A percentile compares a stretch with the other conserved stretches of the same genome.
phyloP scores from a whole-genome alignment of 2,329 filamentous ascomycete species.

The Fusarium aywerte region DNA sequence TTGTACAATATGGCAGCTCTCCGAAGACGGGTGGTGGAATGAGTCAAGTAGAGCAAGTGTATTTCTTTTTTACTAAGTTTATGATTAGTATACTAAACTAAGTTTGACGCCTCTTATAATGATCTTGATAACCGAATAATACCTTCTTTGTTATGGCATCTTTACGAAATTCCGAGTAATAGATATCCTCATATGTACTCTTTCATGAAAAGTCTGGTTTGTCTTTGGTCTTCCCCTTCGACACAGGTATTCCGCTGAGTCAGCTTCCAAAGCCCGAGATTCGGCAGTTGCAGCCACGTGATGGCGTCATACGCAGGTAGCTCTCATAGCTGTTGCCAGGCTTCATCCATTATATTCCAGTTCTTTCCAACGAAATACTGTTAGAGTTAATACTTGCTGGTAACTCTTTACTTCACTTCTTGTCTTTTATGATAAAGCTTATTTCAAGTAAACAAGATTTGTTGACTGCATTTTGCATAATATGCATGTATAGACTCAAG shows the following conservation, averaged over 20 bases:
- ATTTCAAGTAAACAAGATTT: neutral
- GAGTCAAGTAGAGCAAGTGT: neutral
- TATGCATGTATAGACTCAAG: slow-evolving; percentile 6
- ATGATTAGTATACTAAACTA: neutral
- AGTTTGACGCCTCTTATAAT: neutral
- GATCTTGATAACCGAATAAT: neutral
- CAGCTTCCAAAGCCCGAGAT: slow-evolving; percentile 2
- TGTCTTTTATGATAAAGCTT: neutral
- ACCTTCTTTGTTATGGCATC: neutral
- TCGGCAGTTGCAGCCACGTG: slow-evolving; percentile 20
- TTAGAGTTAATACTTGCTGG: slow-evolving; percentile 1
- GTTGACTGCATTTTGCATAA: neutral
- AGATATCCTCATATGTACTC: neutral
- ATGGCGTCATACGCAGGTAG: slow-evolving; percentile 32
- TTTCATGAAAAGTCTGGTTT: neutral
- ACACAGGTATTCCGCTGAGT: slow-evolving; percentile 11
- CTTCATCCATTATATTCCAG: slow-evolving; percentile 15
- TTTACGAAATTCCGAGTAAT: slow-evolving; percentile 10
- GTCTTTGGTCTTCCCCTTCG: neutral
- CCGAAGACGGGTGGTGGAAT: neutral
- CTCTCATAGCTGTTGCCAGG: slow-evolving; percentile 9
- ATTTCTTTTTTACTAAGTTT: neutral
- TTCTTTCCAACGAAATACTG: neutral
- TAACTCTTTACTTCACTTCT: neutral
- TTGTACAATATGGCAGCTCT: neutral